A percentile compares a stretch with the other conserved stretches of the same genome.
phyloP scores from a whole-genome alignment of 306 rosid species.

The Cucurbita pepo region DNA sequence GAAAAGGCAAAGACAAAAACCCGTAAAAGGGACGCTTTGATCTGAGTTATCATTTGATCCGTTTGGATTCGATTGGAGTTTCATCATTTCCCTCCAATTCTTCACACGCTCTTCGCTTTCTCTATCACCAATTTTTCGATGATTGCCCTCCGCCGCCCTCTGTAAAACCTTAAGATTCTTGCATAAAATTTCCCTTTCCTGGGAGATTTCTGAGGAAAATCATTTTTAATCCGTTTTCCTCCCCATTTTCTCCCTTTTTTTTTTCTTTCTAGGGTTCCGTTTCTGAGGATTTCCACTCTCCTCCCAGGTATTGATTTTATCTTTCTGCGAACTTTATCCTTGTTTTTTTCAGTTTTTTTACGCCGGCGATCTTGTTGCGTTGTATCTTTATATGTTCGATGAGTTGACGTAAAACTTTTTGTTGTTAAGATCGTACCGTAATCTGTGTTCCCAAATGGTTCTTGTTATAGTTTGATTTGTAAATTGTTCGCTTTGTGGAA shows the following conservation, averaged over 20 bases:
- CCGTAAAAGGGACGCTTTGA: neutral
- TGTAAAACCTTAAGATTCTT: neutral
- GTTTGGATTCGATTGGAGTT: neutral
- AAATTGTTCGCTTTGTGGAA: neutral
- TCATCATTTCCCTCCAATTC: constrained; percentile 4
- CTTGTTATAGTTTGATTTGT: neutral
- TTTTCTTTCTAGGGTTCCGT: neutral
- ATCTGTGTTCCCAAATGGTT: neutral
- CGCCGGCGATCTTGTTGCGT: neutral
- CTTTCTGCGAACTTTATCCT: neutral
- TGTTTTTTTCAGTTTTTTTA: neutral
- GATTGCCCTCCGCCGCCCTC: neutral
- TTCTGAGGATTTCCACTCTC: neutral
- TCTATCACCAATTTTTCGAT: neutral
- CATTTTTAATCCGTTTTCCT: neutral
- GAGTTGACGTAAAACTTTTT: neutral
- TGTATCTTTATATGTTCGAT: neutral
- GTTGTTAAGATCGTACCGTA: neutral
- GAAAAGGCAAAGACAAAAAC: neutral
- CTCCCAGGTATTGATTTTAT: neutral
- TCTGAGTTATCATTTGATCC: neutral
- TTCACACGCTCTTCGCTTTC: neutral
- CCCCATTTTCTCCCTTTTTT: neutral
- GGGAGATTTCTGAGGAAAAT: neutral
- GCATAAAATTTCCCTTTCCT: neutral